phyloP scores from a whole-genome alignment of 202 grass and related monocot genomes.

The Panicum virgatum region DNA sequence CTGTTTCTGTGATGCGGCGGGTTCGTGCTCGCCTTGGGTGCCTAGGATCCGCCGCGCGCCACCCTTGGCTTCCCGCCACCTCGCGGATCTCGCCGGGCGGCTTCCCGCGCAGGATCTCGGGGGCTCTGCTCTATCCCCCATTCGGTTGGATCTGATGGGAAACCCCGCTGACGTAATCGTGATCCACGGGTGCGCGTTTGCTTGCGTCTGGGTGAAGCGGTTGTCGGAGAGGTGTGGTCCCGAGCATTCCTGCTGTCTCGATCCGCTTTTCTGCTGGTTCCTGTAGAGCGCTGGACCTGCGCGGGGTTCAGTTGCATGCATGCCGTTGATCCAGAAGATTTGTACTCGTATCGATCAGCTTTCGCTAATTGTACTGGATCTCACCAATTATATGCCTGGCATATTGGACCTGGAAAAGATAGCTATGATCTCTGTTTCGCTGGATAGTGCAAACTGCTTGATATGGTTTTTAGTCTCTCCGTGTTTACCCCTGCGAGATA shows the following conservation, averaged over 20 bases:
- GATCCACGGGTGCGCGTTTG: background rate
- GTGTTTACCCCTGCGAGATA: background rate
- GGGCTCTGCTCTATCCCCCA: background rate
- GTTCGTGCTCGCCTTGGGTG: background rate
- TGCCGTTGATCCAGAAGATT: constrained; percentile 14
- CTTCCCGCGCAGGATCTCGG: background rate
- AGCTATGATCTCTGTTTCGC: background rate
- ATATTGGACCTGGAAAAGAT: background rate
- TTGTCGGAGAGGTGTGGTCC: background rate
- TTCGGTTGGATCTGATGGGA: constrained; percentile 18
- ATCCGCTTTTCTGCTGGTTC: constrained; percentile 19
- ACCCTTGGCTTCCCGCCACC: background rate
- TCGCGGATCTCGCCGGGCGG: constrained; percentile 36
- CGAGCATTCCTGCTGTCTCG: background rate
- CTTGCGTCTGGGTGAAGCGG: background rate
- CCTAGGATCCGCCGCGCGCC: constrained; percentile 36
- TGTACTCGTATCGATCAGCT: background rate
- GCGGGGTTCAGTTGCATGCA: background rate
- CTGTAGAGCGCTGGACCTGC: background rate
- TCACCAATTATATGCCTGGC: background rate
- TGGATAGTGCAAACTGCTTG: too few species aligned
- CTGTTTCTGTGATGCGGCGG: background rate
- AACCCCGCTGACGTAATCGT: background rate
- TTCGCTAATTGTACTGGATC: constrained; percentile 19
- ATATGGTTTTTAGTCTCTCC: background rate